Evolutionary conservation across 1,284 basidiomycete species (phyloP), one percentile per base, ranked within the genome.

Genomic region (Mrakiaceae sp.): DNA sequence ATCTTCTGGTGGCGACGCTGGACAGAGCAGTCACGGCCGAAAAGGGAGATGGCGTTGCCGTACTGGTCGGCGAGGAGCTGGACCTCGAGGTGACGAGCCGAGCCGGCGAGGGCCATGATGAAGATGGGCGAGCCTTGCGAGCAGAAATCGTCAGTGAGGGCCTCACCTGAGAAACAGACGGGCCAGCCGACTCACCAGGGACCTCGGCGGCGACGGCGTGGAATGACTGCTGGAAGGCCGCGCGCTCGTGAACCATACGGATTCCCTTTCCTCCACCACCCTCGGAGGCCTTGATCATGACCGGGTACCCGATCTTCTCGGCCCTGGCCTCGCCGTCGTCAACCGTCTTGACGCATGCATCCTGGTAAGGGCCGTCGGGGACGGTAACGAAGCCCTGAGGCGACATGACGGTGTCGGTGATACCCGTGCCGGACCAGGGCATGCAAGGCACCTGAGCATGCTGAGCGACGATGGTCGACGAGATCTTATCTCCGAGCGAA

Each of bases 1-100:
- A 99, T 99, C 81, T 99, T 99, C 77, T 99, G 96, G 78, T 99
- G 96, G 69, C 96, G 90, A 72, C 96, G 90, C 79, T 99, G 96
- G 59, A 99, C 96, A 64, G 96, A 98, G 77, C 96, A 99, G 77
- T 98, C 96, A 76, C 96, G 94, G 72, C 96, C 96, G 73, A 98
- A 99, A 64, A 99, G 83, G 63, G 94, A 98, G 73, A 99, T 98
- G 49, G 96, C 96, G 76, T 97, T 97, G 67, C 96, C 96, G 76
- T 98, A 99, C 78, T 98, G 96, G 79, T 99, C 96, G 60, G 96
- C 96, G 55, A 99, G 85, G 56, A 99, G 84, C 78, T 99, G 96
- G 42, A 98, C 96, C 78, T 99, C 96, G 70, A 99, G 81, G 78
- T 99, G 96, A 69, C 96, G 89, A 50, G 96, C 96, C 71, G 90